A percentile compares a stretch with the other conserved stretches of the same genome.
These are phyloP conservation scores for Tolypocladium pustulatum DNA, from an alignment of 2,329 filamentous ascomycete genomes.

Conservation along the genomic window DNA sequence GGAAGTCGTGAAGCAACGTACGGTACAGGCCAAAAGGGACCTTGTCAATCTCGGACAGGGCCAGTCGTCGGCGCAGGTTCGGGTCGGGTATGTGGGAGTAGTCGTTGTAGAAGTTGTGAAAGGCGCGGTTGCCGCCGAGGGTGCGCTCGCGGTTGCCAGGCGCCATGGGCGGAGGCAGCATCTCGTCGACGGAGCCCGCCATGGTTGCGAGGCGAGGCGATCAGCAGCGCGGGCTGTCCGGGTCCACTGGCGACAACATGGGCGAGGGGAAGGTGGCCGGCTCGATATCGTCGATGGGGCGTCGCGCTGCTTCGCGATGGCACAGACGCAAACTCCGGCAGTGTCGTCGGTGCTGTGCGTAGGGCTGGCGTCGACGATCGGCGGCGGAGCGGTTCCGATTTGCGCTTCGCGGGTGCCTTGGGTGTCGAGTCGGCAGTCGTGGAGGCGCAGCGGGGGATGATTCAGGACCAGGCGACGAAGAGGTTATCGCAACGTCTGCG, in stretches of 20 bases:
- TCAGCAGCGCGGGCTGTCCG: slow-evolving; percentile 5
- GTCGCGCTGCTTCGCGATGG: neutral
- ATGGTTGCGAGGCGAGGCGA: slow-evolving; percentile 10
- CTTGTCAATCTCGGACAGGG: slow-evolving; percentile 71
- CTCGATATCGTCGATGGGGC: neutral
- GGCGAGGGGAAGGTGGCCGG: neutral
- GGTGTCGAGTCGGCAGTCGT: neutral
- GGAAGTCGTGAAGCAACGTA: slow-evolving; percentile 14
- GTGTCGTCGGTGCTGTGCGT: neutral
- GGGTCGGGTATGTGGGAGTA: slow-evolving; percentile 57
- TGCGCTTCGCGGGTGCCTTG: neutral
- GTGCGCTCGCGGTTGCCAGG: slow-evolving; percentile 29
- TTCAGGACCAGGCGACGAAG: neutral
- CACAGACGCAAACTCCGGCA: neutral
- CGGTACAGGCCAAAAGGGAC: slow-evolving; percentile 66
- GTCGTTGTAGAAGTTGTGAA: slow-evolving; percentile 66
- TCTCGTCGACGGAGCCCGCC: slow-evolving; percentile 22
- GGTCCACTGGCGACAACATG: slow-evolving; percentile 15
- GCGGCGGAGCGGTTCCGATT: neutral
- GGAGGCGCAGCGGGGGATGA: neutral
- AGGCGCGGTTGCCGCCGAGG: slow-evolving; percentile 55
- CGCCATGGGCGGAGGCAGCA: slow-evolving; percentile 30
- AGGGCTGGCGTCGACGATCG: neutral
- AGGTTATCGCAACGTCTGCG: neutral
- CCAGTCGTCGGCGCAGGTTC: slow-evolving; percentile 65